These are phyloP conservation scores for Polytrichum formosum DNA, from an alignment of 225 moss, liverwort and hornwort genomes.

Conservation along the genomic window DNA sequence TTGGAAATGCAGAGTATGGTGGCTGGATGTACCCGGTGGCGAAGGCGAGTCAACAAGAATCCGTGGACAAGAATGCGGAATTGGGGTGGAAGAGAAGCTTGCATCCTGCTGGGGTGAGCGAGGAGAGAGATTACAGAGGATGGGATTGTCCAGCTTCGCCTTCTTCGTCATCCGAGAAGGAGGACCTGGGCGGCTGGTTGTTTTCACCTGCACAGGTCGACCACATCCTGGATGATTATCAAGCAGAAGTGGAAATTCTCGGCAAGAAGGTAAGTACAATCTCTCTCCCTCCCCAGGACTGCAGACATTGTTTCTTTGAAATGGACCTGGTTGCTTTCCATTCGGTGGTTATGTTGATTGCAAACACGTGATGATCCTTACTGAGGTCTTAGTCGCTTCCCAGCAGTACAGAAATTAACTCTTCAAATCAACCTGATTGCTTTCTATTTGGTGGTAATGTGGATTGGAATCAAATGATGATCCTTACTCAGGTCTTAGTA, in stretches of 20 bases:
- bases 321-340: no score
- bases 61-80: conserved; percentile 6
- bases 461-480: no score
- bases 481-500: no score
- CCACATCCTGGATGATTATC: conserved; percentile 48
- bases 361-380: no score
- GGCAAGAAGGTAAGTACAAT: conserved; percentile 34
- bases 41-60: not conserved
- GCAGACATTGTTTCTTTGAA: no score
- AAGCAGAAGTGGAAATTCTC: conserved; percentile 58
- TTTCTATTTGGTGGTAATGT: no score
- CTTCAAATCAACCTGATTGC: no score
- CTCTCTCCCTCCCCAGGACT: no score
- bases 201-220: conserved; percentile 26
- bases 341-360: no score
- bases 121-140: conserved; percentile 37
- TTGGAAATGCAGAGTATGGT: conserved; percentile 22
- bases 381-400: no score
- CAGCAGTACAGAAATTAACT: no score
- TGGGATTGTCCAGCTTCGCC: conserved; percentile 33
- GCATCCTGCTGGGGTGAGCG: conserved; percentile 19
- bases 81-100: conserved; percentile 38
- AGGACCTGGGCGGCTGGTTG: conserved; percentile 48
- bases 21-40: conserved; percentile 37
- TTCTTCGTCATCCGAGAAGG: conserved; percentile 18